phyloP scores from a whole-genome alignment of 1,139 yeast genomes.

The Arxiozyma telluris region DNA sequence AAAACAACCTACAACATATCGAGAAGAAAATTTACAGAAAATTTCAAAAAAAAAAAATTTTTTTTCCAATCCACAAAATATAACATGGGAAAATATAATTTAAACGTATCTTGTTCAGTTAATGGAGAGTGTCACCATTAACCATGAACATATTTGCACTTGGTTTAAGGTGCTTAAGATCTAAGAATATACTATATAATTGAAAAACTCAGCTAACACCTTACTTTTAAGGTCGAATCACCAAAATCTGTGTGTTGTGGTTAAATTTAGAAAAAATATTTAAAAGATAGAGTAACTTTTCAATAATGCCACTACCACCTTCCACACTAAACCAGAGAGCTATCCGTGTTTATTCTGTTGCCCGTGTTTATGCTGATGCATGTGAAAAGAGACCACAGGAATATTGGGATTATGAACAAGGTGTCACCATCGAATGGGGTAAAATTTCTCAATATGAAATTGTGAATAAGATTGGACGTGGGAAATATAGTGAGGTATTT shows the following conservation, averaged over 20 bases:
- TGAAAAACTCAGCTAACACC: background rate
- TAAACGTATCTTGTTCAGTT: background rate
- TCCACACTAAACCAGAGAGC: conserved; percentile 32
- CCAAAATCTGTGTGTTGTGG: background rate
- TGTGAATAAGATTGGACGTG: conserved; percentile 86
- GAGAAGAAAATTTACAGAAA: background rate
- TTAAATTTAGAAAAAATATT: too few species aligned
- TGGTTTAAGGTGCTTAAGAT: background rate
- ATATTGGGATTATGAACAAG: conserved; percentile 92
- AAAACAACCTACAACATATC: background rate
- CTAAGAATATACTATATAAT: too few species aligned
- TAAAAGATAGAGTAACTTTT: too few species aligned
- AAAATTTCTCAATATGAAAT: conserved; percentile 63
- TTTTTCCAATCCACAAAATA: background rate
- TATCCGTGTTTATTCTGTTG: conserved; percentile 34
- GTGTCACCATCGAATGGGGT: conserved; percentile 48
- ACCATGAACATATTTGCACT: background rate
- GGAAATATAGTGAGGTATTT: conserved; percentile 95
- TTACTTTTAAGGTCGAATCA: background rate
- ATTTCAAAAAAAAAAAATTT: background rate
- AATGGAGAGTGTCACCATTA: background rate
- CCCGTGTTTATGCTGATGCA: conserved; percentile 66
- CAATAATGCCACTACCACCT: conserved; percentile 28
- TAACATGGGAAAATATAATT: background rate
- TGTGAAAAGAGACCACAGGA: conserved; percentile 69